phyloP scores from a whole-genome alignment of 768 basidiomycete genomes.

The Calvatia gigantea region DNA sequence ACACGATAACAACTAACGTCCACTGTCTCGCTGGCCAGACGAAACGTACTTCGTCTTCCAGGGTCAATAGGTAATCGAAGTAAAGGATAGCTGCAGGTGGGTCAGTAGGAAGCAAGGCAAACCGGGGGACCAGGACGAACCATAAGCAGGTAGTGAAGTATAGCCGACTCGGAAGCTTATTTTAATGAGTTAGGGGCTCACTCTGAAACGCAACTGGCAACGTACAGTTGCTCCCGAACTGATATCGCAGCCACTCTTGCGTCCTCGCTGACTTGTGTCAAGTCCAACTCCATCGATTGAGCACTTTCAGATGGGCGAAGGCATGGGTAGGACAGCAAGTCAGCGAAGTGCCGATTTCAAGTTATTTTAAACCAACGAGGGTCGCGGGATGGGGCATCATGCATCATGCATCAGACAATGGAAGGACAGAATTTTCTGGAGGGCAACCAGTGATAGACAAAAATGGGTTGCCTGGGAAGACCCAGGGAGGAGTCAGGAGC shows the following conservation, averaged over 20 bases:
- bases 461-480: background rate
- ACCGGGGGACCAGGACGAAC: background rate
- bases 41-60: slow-evolving; percentile 36
- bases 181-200: background rate
- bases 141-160: slow-evolving; percentile 4
- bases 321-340: background rate
- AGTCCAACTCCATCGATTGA: background rate
- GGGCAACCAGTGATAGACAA: background rate
- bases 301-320: background rate
- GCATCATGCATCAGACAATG: background rate
- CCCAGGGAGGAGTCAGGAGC: no score
- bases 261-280: background rate
- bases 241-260: background rate
- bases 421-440: background rate
- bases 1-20: slow-evolving; percentile 34
- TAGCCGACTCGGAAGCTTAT: background rate
- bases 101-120: background rate
- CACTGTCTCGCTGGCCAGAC: slow-evolving; percentile 37
- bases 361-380: background rate
- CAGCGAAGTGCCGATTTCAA: background rate
- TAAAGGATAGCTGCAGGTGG: slow-evolving; percentile 32
- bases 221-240: slow-evolving; percentile 6
- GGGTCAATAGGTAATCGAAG: slow-evolving; percentile 49
- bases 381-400: background rate
- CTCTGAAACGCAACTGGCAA: background rate